Conservation (phyloP, 139 green algal species). For the Mesotaenium endlicherianum region DNA sequence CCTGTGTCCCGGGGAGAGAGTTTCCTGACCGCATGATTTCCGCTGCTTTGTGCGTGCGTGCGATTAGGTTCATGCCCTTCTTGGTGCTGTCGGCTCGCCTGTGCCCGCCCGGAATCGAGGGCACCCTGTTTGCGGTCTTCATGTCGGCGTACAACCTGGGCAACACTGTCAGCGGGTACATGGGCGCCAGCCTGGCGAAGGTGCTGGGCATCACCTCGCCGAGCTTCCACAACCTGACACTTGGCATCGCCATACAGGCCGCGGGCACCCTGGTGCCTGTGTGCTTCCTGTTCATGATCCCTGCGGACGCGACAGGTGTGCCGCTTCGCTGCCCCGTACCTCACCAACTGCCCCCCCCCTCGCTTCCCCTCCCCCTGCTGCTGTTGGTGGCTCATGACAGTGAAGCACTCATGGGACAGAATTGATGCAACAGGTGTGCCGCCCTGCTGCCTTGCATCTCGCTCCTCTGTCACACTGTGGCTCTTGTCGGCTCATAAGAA, state of each 20-base stretch:
- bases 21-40: background rate
- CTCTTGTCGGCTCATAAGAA: no score
- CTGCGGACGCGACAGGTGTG: conserved; percentile 1
- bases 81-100: conserved; percentile 83
- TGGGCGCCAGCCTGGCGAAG: conserved; percentile 22
- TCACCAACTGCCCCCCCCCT: no score
- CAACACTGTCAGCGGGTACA: conserved; percentile 18
- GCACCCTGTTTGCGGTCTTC: conserved; percentile 93
- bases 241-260: conserved; percentile 37
- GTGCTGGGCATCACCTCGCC: background rate
- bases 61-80: conserved; percentile 86
- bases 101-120: conserved; percentile 77
- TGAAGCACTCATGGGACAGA: no score
- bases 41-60: conserved; percentile 6
- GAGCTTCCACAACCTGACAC: conserved; percentile 26
- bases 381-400: no score
- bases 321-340: background rate
- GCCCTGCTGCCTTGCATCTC: background rate
- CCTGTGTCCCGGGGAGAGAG: conserved; percentile 42
- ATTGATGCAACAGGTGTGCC: background rate
- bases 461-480: no score
- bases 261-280: conserved; percentile 29
- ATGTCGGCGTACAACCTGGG: conserved; percentile 85
- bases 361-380: no score
- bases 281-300: conserved; percentile 29